Percentiles rank a stretch among this genome's conserved stretches.
Conservation (phyloP, 192 early-diverging fungal genomes). For the Rhizoclosmatium sp. region DNA sequence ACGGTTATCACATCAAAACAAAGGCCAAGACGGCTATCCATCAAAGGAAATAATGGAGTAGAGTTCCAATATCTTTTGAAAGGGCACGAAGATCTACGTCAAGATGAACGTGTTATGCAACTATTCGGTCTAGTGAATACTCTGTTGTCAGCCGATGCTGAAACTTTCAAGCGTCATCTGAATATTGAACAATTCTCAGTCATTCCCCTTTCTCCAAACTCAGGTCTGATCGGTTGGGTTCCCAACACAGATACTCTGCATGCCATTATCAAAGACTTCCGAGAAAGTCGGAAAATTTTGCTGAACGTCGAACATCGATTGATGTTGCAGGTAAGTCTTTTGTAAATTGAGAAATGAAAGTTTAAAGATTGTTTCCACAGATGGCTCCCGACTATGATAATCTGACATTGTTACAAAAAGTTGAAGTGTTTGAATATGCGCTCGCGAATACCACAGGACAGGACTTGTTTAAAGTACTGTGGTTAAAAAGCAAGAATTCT, state of each 20-base stretch:
- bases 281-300: conserved; percentile 80
- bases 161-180: conserved; percentile 91
- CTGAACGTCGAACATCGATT: conserved; percentile 90
- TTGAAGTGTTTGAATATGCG: conserved; percentile 95
- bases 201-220: conserved; percentile 93
- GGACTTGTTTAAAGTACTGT: conserved; percentile 91
- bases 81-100: conserved; percentile 96
- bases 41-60: conserved; percentile 87
- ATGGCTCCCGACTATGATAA: conserved; percentile 94
- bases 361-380: conserved; percentile 44
- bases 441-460: conserved; percentile 88
- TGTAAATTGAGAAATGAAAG: not conserved
- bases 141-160: conserved; percentile 77
- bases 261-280: conserved; percentile 84
- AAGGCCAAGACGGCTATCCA: conserved; percentile 82
- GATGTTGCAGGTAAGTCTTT: conserved; percentile 74
- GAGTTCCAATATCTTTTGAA: conserved; percentile 93
- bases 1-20: conserved; percentile 92
- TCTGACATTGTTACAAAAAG: conserved; percentile 84
- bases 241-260: conserved; percentile 90
- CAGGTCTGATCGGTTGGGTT: conserved; percentile 94
- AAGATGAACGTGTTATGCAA: conserved; percentile 99
- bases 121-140: conserved; percentile 97
- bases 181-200: conserved; percentile 90
- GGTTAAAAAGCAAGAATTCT: conserved; percentile 95